Conservation (phyloP, 768 basidiomycete genomes). For the Multifurca ochricompacta region DNA sequence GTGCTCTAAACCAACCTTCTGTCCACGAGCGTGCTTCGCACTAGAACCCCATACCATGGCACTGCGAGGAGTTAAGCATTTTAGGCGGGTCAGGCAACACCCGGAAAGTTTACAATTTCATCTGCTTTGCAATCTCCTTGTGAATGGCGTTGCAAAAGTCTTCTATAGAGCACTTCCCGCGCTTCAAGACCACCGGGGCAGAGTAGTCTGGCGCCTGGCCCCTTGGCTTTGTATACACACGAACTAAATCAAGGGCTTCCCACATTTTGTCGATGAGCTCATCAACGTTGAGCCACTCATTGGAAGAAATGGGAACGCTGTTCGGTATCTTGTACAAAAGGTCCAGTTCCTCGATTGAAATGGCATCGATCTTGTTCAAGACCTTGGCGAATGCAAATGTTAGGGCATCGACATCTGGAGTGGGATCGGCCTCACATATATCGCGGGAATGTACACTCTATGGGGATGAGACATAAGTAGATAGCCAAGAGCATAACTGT, state of each 20-base stretch:
- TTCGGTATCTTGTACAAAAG: slow-evolving; percentile 92
- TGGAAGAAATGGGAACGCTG: slow-evolving; percentile 90
- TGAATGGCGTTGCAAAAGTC: slow-evolving; percentile 93
- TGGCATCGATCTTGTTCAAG: slow-evolving; percentile 94
- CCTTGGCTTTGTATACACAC: slow-evolving; percentile 94
- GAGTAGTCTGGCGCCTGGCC: slow-evolving; percentile 87
- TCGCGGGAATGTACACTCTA: slow-evolving; percentile 87
- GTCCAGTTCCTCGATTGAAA: slow-evolving; percentile 96
- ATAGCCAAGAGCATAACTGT: not conserved
- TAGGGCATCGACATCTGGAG: not conserved
- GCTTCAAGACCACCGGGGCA: slow-evolving; percentile 80
- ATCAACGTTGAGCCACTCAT: slow-evolving; percentile 94
- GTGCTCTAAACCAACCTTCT: slow-evolving; percentile 89
- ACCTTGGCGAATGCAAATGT: slow-evolving; percentile 37
- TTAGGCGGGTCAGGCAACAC: not conserved
- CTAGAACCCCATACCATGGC: slow-evolving; percentile 94
- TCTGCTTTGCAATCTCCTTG: slow-evolving; percentile 94
- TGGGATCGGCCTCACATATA: slow-evolving; percentile 54
- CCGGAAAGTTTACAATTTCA: slow-evolving; percentile 72
- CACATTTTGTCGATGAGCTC: slow-evolving; percentile 93
- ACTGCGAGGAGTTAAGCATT: slow-evolving; percentile 31
- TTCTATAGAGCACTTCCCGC: slow-evolving; percentile 57
- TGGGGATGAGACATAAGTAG: not conserved
- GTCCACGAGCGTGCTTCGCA: slow-evolving; percentile 95
- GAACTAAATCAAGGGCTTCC: slow-evolving; percentile 84